These are phyloP conservation scores for Oryza nivara DNA, from an alignment of 176 grass and related monocot genomes.

Conservation along the genomic window DNA sequence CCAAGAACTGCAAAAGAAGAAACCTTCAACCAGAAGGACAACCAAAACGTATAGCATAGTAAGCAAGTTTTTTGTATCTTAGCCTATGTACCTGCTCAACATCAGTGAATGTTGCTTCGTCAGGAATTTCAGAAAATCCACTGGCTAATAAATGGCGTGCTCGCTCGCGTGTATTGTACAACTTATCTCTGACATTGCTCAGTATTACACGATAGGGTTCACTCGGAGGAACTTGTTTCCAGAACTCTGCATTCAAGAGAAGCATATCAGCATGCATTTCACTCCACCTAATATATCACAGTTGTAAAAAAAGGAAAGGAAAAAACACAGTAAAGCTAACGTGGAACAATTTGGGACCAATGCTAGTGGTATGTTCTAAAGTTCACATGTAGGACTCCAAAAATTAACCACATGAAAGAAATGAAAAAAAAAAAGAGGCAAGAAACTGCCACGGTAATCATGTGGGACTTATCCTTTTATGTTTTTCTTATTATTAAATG, in stretches of 20 bases:
- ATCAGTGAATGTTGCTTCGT: constrained; percentile 77
- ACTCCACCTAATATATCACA: background rate
- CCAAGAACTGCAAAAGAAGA: constrained; percentile 76
- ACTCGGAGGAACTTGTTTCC: constrained; percentile 92
- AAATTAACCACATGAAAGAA: background rate
- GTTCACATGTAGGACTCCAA: background rate
- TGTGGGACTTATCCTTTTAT: background rate
- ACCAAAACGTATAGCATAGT: background rate
- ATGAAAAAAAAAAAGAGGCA: background rate
- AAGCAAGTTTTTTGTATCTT: constrained; percentile 23
- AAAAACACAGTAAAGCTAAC: constrained; percentile 16
- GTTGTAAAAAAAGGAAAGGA: background rate
- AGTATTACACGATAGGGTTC: constrained; percentile 97
- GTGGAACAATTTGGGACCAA: background rate
- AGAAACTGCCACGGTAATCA: background rate
- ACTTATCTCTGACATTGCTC: constrained; percentile 87
- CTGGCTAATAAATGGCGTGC: constrained; percentile 87
- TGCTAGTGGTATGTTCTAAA: background rate
- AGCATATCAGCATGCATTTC: constrained; percentile 37
- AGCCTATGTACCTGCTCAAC: constrained; percentile 67
- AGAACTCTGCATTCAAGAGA: constrained; percentile 75
- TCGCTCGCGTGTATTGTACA: constrained; percentile 83
- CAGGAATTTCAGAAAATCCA: constrained; percentile 94
- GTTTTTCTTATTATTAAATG: background rate
- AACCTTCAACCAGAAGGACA: background rate